A percentile compares a stretch with the other conserved stretches of the same genome.
Conservation (phyloP, 2,329 filamentous ascomycete genomes). For the Xylariomycetidae sp. region DNA sequence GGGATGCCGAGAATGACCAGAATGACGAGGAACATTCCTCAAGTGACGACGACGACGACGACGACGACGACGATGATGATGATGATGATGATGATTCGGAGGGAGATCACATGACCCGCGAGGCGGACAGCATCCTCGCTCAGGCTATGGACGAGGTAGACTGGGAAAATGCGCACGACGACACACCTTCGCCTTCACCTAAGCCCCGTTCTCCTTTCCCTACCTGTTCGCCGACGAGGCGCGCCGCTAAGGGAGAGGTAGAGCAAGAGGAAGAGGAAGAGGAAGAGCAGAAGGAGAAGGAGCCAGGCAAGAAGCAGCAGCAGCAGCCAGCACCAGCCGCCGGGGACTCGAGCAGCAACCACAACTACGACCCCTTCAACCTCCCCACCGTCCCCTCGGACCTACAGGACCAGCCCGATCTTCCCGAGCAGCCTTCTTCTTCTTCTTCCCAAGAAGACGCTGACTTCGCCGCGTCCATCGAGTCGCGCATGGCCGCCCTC, state of each 20-base stretch:
- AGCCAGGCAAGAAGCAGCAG: too few relatives aligned
- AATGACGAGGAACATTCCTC: background rate
- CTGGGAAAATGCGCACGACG: constrained; percentile 24
- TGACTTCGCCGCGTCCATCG: constrained; percentile 42
- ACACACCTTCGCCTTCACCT: too few relatives aligned
- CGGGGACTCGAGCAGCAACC: background rate
- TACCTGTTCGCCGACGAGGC: background rate
- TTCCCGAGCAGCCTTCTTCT: constrained; percentile 2
- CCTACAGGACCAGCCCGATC: constrained; percentile 31
- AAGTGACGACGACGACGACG: constrained; percentile 10
- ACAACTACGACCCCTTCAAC: constrained; percentile 23
- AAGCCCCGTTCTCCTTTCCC: constrained; percentile 7
- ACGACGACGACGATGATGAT: constrained; percentile 7
- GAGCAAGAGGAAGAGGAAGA: too few relatives aligned
- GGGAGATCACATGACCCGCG: constrained; percentile 41
- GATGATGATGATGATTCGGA: constrained; percentile 38
- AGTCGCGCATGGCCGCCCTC: constrained; percentile 49
- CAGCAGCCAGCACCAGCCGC: background rate
- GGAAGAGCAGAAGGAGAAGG: too few relatives aligned
- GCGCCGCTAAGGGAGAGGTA: constrained; percentile 2
- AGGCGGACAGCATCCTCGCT: constrained; percentile 41
- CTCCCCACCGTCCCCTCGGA: constrained; percentile 44
- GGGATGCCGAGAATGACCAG: background rate
- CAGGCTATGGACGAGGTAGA: constrained; percentile 42
- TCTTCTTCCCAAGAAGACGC: constrained; percentile 17